Percentiles rank a stretch among this genome's conserved stretches.
Evolutionary conservation across 2,329 filamentous ascomycete genomes (phyloP).

Genomic region (Didymella pinodella): DNA sequence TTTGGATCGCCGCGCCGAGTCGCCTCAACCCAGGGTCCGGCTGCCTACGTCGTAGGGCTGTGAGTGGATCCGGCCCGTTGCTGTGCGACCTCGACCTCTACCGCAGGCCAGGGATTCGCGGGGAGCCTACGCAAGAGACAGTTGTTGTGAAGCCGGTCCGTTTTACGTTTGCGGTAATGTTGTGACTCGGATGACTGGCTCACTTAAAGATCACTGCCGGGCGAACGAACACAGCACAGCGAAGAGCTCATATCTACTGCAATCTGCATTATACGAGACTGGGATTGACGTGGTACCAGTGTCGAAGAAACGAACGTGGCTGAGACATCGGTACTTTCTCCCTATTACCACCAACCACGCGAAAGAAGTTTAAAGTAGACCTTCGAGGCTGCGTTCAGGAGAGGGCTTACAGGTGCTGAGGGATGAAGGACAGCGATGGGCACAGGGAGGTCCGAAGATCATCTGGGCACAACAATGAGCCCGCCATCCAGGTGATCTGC

Average conservation of each 20-base stretch:
- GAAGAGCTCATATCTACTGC: background rate
- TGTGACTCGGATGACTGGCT: background rate
- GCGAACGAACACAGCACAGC: background rate
- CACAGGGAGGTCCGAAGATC: slow-evolving; percentile 47
- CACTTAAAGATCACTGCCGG: slow-evolving; percentile 1
- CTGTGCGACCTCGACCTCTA: slow-evolving; percentile 14
- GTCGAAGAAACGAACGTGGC: background rate
- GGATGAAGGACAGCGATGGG: slow-evolving; percentile 54
- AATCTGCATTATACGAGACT: background rate
- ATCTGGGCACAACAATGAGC: slow-evolving; percentile 47
- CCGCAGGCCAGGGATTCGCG: background rate
- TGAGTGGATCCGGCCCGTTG: slow-evolving; percentile 5
- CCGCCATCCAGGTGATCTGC: slow-evolving; percentile 59
- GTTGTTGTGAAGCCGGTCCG: slow-evolving; percentile 2
- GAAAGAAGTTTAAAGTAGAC: background rate
- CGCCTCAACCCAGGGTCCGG: slow-evolving; percentile 13
- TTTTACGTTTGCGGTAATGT: background rate
- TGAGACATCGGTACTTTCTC: background rate
- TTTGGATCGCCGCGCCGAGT: slow-evolving; percentile 6
- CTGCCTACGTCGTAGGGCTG: slow-evolving; percentile 10
- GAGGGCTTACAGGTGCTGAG: slow-evolving; percentile 19
- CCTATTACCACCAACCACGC: background rate
- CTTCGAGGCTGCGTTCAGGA: background rate
- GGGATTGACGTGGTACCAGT: background rate
- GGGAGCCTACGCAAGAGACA: background rate